Evolutionary conservation across 2,329 filamentous ascomycete genomes (phyloP).

Genomic region (Leptographium radiaticola): DNA sequence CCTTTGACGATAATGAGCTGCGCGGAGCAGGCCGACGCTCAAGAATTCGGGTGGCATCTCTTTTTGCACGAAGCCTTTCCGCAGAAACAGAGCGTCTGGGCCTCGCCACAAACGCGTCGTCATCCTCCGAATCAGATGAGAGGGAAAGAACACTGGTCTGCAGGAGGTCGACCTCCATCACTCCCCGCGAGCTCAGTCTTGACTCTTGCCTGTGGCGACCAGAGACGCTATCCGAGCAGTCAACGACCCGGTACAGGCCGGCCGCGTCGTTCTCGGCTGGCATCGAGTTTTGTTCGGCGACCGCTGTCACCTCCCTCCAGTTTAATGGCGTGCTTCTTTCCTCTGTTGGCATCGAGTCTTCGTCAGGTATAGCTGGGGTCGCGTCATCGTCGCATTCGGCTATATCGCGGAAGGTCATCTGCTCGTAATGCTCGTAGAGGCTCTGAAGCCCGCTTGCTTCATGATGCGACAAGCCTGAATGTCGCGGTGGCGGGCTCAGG

Average conservation of each 20-base stretch:
- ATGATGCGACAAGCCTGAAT: not conserved
- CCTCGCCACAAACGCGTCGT: conserved; percentile 24
- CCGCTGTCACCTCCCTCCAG: too few species aligned
- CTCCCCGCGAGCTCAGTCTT: conserved; percentile 32
- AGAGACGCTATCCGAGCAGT: conserved; percentile 38
- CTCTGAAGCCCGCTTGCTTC: conserved; percentile 26
- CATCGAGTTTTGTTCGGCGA: too few species aligned
- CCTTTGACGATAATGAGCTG: too few species aligned
- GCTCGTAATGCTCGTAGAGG: conserved; percentile 46
- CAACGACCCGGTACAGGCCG: not conserved
- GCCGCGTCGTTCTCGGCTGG: too few species aligned
- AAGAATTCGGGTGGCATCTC: not conserved
- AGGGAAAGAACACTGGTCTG: conserved; percentile 43
- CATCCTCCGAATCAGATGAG: conserved; percentile 44
- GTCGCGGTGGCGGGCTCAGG: not conserved
- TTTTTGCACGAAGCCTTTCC: not conserved
- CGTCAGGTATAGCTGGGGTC: not conserved
- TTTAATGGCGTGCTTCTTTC: not conserved
- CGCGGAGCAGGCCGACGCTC: not conserved
- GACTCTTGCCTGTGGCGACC: conserved; percentile 42
- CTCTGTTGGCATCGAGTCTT: not conserved
- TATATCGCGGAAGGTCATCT: conserved; percentile 35
- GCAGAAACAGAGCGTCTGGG: conserved; percentile 19
- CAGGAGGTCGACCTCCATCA: conserved; percentile 37
- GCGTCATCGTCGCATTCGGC: conserved; percentile 1